phyloP scores from a whole-genome alignment of 257 asterid genomes.

The Solanum ossicruentum region DNA sequence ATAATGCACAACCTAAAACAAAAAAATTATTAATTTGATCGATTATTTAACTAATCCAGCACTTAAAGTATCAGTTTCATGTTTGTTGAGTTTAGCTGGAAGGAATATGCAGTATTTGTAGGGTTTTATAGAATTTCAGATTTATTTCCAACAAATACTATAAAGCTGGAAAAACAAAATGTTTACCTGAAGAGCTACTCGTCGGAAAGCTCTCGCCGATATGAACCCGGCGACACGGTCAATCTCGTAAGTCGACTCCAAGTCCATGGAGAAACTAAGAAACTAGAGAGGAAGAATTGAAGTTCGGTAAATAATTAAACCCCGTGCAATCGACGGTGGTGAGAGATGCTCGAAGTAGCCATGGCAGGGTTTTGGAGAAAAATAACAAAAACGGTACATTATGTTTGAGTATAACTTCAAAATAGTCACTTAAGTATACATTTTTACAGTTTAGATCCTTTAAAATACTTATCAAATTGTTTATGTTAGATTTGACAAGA shows the following conservation, averaged over 20 bases:
- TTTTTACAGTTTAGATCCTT: neutral
- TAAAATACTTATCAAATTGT: neutral
- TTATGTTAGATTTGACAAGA: neutral
- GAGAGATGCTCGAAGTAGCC: neutral
- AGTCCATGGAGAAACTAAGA: neutral
- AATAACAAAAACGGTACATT: neutral
- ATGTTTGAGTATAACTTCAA: neutral
- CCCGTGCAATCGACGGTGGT: neutral
- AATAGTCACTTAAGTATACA: neutral
- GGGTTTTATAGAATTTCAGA: neutral
- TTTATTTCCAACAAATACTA: neutral
- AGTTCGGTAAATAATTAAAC: neutral
- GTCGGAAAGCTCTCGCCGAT: neutral
- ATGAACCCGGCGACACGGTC: neutral
- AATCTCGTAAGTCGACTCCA: conserved; percentile 1
- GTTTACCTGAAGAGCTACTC: conserved; percentile 7
- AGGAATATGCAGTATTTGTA: neutral
- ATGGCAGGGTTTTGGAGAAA: neutral
- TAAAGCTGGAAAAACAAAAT: neutral
- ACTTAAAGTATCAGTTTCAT: neutral
- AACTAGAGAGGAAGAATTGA: neutral
- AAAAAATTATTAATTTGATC: neutral
- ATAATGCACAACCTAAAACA: neutral
- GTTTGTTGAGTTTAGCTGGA: neutral
- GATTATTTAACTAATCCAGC: neutral